A percentile compares a stretch with the other conserved stretches of the same genome.
Evolutionary conservation across 257 asterid genomes (phyloP).

Genomic region (Solanum pinnatisectum): DNA sequence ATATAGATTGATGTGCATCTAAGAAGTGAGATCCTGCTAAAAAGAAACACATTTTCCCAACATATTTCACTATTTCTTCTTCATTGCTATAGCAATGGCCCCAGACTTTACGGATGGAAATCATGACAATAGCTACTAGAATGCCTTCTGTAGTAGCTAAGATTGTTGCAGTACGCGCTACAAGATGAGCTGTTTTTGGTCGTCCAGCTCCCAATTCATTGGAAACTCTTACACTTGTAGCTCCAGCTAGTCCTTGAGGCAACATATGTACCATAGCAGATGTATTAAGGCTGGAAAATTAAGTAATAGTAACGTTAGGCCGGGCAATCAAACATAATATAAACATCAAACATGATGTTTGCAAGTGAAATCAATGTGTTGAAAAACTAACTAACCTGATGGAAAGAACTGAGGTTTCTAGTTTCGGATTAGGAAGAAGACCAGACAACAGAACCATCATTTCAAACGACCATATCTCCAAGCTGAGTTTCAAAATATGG

Average conservation of each 20-base stretch:
- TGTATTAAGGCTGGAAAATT: slow-evolving; percentile 41
- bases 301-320: neutral
- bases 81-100: slow-evolving; percentile 58
- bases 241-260: slow-evolving; percentile 65
- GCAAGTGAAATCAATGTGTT: neutral
- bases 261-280: slow-evolving; percentile 54
- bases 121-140: slow-evolving; percentile 29
- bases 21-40: slow-evolving; percentile 36
- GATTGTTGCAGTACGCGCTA: slow-evolving; percentile 31
- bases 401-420: slow-evolving; percentile 73
- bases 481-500: slow-evolving; percentile 13
- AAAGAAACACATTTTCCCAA: slow-evolving; percentile 42
- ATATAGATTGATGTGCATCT: slow-evolving; percentile 32
- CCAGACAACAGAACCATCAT: slow-evolving; percentile 61
- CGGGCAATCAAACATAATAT: neutral
- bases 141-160: slow-evolving; percentile 44
- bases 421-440: slow-evolving; percentile 55
- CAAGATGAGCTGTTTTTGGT: slow-evolving; percentile 48
- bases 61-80: slow-evolving; percentile 33
- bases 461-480: slow-evolving; percentile 73
- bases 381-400: slow-evolving; percentile 24
- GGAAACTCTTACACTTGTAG: slow-evolving; percentile 52
- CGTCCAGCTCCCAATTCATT: slow-evolving; percentile 61
- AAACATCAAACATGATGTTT: neutral
- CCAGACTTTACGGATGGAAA: slow-evolving; percentile 43